Conservation (phyloP, 2,329 filamentous ascomycete species). For the Phialocephala subalpina region DNA sequence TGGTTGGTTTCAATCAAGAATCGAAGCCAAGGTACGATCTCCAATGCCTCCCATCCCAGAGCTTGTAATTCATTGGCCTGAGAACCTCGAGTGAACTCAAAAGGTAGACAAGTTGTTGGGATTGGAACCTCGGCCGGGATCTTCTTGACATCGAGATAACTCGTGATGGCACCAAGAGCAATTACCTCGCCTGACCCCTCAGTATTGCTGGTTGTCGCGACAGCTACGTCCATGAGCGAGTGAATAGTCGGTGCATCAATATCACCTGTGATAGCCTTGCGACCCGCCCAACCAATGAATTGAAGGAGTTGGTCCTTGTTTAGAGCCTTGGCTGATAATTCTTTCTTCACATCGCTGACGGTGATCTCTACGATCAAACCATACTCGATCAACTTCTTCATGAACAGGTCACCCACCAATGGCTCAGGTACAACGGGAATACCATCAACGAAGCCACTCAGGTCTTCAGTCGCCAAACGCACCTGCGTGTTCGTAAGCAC, state of each 20-base stretch:
- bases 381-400: conserved; percentile 82
- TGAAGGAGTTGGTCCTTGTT: conserved; percentile 79
- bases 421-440: conserved; percentile 87
- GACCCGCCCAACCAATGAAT: conserved; percentile 85
- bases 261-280: conserved; percentile 74
- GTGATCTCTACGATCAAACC: conserved; percentile 89
- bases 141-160: conserved; percentile 78
- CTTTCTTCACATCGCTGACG: conserved; percentile 82
- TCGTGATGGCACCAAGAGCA: conserved; percentile 76
- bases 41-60: conserved; percentile 86
- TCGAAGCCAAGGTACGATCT: conserved; percentile 84
- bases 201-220: conserved; percentile 71
- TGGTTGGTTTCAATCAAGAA: conserved; percentile 77
- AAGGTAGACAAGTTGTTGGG: conserved; percentile 83
- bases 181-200: conserved; percentile 74
- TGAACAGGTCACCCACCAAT: conserved; percentile 76
- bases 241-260: conserved; percentile 74
- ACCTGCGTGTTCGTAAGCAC: conserved; percentile 86
- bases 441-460: conserved; percentile 80
- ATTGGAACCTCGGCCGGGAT: conserved; percentile 85
- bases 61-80: conserved; percentile 73
- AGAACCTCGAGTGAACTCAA: conserved; percentile 80
- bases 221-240: conserved; percentile 79
- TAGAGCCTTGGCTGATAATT: conserved; percentile 84
- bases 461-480: conserved; percentile 73